These are phyloP conservation scores for Aurantiochytrium sp. DNA, from an alignment of 108 stramenopile genomes.

Conservation along the genomic window DNA sequence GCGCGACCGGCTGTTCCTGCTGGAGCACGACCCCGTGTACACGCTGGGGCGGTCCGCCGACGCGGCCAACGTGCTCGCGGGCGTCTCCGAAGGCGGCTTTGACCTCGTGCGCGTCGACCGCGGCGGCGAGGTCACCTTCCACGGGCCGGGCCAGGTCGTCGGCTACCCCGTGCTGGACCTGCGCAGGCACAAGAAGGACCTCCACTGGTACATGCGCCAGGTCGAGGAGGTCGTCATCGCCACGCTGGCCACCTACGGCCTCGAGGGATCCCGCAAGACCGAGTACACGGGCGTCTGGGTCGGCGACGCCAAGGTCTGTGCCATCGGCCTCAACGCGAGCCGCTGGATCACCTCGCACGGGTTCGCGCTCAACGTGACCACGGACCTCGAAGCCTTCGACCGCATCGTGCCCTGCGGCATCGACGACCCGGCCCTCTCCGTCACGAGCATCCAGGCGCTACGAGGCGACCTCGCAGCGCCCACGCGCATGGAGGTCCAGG, in stretches of 20 bases:
- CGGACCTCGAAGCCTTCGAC: constrained; percentile 71
- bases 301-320: constrained; percentile 71
- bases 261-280: constrained; percentile 51
- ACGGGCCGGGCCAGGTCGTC: constrained; percentile 92
- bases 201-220: constrained; percentile 92
- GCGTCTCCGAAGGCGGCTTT: not conserved
- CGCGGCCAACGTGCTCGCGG: constrained; percentile 41
- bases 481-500: not conserved
- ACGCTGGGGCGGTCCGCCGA: constrained; percentile 87
- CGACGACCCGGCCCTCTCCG: constrained; percentile 51
- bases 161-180: constrained; percentile 90
- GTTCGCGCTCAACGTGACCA: constrained; percentile 81
- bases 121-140: constrained; percentile 95
- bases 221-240: constrained; percentile 79
- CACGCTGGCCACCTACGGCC: constrained; percentile 59
- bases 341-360: constrained; percentile 97
- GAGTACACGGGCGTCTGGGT: constrained; percentile 83
- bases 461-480: not conserved
- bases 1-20: constrained; percentile 62
- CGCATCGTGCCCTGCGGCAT: constrained; percentile 69
- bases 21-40: constrained; percentile 92
- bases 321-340: constrained; percentile 78
- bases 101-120: constrained; percentile 69
- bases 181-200: constrained; percentile 77
- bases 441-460: constrained; percentile 35